Percentiles rank a stretch among this genome's conserved stretches.
Evolutionary conservation across 2,329 filamentous ascomycete species (phyloP).

Genomic region (Sarocladiaceae sp.): DNA sequence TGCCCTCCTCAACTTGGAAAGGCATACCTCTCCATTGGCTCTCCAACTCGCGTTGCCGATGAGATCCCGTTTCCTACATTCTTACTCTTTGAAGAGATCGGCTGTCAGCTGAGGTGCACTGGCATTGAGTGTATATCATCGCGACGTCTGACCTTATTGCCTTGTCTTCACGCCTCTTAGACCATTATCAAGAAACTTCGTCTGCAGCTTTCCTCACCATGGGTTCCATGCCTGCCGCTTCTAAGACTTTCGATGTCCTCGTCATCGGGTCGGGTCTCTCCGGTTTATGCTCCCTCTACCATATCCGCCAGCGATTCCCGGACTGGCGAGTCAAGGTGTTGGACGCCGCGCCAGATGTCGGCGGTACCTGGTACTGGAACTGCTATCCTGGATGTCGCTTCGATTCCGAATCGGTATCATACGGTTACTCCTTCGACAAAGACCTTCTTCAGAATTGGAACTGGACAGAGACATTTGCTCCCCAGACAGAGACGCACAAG

Average conservation of each 20-base stretch:
- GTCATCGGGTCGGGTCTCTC: constrained; percentile 21
- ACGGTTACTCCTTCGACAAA: constrained; percentile 21
- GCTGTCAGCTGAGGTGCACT: too few relatives aligned
- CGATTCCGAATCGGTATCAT: constrained; percentile 31
- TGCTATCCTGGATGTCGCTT: constrained; percentile 27
- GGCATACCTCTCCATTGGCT: too few relatives aligned
- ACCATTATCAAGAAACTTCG: neutral
- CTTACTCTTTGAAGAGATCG: too few relatives aligned
- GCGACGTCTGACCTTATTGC: neutral
- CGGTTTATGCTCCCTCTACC: constrained; percentile 33
- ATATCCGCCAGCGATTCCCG: constrained; percentile 24
- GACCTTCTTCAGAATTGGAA: neutral
- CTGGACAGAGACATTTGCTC: constrained; percentile 25
- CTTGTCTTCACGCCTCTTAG: neutral
- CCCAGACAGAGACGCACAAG: constrained; percentile 28
- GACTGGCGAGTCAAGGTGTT: constrained; percentile 12
- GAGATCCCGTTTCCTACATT: too few relatives aligned
- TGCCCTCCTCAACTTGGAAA: too few relatives aligned
- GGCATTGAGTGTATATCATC: too few relatives aligned
- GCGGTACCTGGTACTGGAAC: constrained; percentile 21
- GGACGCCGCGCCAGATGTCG: constrained; percentile 16
- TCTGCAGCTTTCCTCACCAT: neutral
- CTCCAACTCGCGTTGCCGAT: too few relatives aligned
- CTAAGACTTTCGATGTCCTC: constrained; percentile 1
- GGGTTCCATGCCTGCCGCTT: neutral